These are phyloP conservation scores for Metarhizium rileyi DNA, from an alignment of 2,329 filamentous ascomycete genomes.

Conservation along the genomic window DNA sequence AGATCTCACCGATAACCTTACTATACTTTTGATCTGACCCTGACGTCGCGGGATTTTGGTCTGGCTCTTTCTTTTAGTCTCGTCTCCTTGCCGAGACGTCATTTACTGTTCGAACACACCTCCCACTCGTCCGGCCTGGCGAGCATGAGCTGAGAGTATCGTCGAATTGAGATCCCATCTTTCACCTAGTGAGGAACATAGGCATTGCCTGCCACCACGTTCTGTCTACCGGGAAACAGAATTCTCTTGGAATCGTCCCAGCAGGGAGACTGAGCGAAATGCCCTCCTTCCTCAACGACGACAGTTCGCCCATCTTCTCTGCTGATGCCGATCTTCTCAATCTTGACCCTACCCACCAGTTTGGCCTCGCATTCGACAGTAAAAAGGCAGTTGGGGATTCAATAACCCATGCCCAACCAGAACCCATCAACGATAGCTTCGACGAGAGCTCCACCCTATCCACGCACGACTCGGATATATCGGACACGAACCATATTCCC, in stretches of 20 bases:
- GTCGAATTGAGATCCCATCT: not conserved
- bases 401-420: constrained; percentile 31
- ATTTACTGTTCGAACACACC: not conserved
- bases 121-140: not conserved
- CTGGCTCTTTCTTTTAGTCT: not conserved
- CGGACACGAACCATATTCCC: constrained; percentile 32
- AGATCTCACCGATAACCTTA: not conserved
- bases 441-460: constrained; percentile 46
- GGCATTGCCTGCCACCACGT: not conserved
- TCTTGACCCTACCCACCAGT: constrained; percentile 31
- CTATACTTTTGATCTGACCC: not conserved
- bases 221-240: not conserved
- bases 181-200: not conserved
- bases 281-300: constrained; percentile 45
- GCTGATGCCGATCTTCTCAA: constrained; percentile 33
- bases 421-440: constrained; percentile 41
- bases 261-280: constrained; percentile 25
- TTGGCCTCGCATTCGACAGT: constrained; percentile 24
- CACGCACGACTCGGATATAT: constrained; percentile 41
- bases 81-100: not conserved
- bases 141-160: not conserved
- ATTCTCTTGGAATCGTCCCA: constrained; percentile 1
- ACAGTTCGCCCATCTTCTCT: constrained; percentile 31
- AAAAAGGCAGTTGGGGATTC: constrained; percentile 25
- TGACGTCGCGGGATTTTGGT: not conserved